Percentiles rank a stretch among this genome's conserved stretches.
These are phyloP conservation scores for Phytophthora uliginosa DNA, from an alignment of 352 stramenopile genomes.

Conservation along the genomic window DNA sequence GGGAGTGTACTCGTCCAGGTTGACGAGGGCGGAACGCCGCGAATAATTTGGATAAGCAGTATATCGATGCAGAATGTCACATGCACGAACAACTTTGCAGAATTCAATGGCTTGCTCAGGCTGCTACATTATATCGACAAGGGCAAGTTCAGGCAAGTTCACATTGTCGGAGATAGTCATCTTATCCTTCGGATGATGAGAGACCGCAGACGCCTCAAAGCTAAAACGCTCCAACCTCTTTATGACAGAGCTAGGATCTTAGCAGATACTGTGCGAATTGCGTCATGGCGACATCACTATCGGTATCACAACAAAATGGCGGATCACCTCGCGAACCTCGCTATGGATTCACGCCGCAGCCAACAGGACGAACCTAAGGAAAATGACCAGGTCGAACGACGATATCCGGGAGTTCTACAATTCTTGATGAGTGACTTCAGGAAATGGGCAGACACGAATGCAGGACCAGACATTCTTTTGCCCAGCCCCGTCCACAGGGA, in stretches of 20 bases:
- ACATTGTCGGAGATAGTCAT: not conserved
- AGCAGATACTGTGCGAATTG: not conserved
- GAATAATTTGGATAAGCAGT: not conserved
- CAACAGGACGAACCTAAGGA: not conserved
- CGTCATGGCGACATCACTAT: not conserved
- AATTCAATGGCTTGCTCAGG: not conserved
- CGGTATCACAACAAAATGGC: not conserved
- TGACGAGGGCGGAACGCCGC: not conserved
- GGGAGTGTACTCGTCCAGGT: not conserved
- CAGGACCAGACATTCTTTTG: not conserved
- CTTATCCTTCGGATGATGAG: not conserved
- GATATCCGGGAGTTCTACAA: not conserved
- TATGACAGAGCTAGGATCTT: not conserved
- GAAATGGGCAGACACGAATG: not conserved
- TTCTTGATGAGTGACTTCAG: not conserved
- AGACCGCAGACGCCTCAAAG: not conserved
- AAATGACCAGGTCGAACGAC: not conserved
- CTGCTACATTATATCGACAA: not conserved
- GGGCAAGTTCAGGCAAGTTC: not conserved
- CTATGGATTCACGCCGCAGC: not conserved
- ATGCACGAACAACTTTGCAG: not conserved
- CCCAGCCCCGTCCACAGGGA: not conserved
- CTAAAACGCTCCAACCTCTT: not conserved
- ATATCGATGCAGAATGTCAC: not conserved
- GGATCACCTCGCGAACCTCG: not conserved